These are phyloP conservation scores for Uncinocarpus reesii DNA, from an alignment of 2,329 filamentous ascomycete genomes.

Conservation along the genomic window DNA sequence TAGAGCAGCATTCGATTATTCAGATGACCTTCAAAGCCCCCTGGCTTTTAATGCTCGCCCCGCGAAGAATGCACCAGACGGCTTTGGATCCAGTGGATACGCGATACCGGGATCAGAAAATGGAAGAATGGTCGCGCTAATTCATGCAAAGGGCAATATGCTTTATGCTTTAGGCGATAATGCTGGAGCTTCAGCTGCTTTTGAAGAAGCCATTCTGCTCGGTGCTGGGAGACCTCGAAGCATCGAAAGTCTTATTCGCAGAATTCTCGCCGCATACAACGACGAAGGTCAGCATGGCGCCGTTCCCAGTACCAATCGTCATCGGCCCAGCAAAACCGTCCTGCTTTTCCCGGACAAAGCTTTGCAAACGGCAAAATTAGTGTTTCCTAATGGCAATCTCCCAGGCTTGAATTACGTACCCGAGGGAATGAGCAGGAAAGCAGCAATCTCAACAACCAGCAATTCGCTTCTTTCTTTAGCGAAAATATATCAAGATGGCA, in stretches of 20 bases:
- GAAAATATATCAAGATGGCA: conserved; percentile 95
- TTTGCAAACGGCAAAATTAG: conserved; percentile 66
- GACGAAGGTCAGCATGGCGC: conserved; percentile 33
- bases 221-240: conserved; percentile 62
- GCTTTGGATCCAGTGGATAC: conserved; percentile 74
- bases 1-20: conserved; percentile 48
- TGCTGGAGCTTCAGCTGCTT: conserved; percentile 68
- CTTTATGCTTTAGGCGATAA: conserved; percentile 83
- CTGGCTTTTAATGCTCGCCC: conserved; percentile 22
- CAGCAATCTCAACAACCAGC: conserved; percentile 83
- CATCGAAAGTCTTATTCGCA: conserved; percentile 67
- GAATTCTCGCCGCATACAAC: conserved; percentile 62
- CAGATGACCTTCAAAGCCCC: conserved; percentile 33
- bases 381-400: conserved; percentile 68
- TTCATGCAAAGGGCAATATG: conserved; percentile 98
- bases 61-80: conserved; percentile 29
- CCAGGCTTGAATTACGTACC: conserved; percentile 67
- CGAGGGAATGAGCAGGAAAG: conserved; percentile 60
- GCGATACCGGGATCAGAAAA: conserved; percentile 77
- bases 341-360: conserved; percentile 76
- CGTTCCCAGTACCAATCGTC: conserved; percentile 27
- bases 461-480: conserved; percentile 89
- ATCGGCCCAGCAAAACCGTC: conserved; percentile 49
- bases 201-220: conserved; percentile 89
- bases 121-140: conserved; percentile 79